Evolutionary conservation across 1,284 basidiomycete species (phyloP), one percentile per base, ranked within the genome.

Genomic region (Ceratobasidium theobromae): DNA sequence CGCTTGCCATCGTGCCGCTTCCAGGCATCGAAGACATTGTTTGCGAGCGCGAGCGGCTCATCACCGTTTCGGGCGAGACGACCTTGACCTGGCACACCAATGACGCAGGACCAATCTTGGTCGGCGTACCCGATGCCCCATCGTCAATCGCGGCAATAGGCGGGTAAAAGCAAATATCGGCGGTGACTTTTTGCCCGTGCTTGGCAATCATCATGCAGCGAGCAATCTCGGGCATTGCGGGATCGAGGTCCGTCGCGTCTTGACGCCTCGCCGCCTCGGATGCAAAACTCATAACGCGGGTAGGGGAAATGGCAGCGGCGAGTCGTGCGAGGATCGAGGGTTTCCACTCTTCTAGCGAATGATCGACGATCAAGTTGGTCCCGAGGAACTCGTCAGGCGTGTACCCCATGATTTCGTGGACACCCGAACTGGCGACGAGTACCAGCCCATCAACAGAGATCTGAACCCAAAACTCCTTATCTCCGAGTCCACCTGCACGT

Each of bases 401-500:
- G 41, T 62, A 65, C 12, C 70, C 70, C 40, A 69, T 41, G 35
- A 70, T 49, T 28, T 82, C 80, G 60, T 77, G 75, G 52, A 84
- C 79, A 4, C 79, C 80, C 6, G 76, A 73, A 28, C 83, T 82
- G 3, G 82, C 80, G 46, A 82, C 80, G 25, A 86, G 74, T 65
- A 88, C 78, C 6, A 83, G 79, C 21, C 81, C 83, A 53, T 76
- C 73, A 0, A 76, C 71, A 53, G 80, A 82, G 18, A 88, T 70
- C 69, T 82, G 77, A 0, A 82, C 84, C 86, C 87, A 88, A 67
- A 84, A 83, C 71, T 87, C 58, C 70, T 65, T 27, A 70, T 48
- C 18, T 70, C 71, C 74, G 16, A 86, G 68, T 6, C 83, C 84
- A 18, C 84, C 83, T 12, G 80, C 80, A 27, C 75, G 72, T 1